Percentiles rank a stretch among this genome's conserved stretches.
phyloP scores from a whole-genome alignment of 164 flowering plant genomes.

The Tinospora cordifolia region DNA sequence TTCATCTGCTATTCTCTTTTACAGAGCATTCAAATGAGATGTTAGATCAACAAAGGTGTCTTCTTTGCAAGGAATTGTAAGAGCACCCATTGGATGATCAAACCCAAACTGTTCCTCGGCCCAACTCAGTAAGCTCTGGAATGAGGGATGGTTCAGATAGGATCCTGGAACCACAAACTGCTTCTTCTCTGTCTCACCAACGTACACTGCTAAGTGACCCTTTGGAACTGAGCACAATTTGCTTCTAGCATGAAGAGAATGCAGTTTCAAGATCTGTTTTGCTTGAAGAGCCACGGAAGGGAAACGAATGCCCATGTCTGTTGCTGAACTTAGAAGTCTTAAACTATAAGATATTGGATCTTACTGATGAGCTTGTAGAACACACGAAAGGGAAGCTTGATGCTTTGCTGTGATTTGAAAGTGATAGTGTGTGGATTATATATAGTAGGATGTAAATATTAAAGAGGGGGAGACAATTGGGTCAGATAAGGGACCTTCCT shows the following conservation, averaged over 20 bases:
- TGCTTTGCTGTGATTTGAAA: neutral
- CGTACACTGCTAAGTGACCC: conserved; percentile 33
- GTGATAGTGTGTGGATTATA: neutral
- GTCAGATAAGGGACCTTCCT: neutral
- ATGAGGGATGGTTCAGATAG: too few relatives aligned
- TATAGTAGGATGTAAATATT: neutral
- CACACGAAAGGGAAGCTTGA: neutral
- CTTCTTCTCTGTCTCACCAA: conserved; percentile 24
- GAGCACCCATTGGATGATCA: conserved; percentile 11
- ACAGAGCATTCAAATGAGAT: neutral
- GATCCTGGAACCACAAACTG: too few relatives aligned
- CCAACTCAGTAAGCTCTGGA: too few relatives aligned
- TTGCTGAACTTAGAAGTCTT: neutral
- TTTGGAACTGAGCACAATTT: too few relatives aligned
- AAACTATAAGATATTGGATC: too few relatives aligned
- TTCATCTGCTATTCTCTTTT: neutral
- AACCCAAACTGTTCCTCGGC: too few relatives aligned
- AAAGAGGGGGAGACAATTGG: neutral
- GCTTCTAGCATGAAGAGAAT: too few relatives aligned
- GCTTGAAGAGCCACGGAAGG: conserved; percentile 1
- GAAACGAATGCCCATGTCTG: conserved; percentile 11
- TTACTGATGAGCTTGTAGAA: too few relatives aligned
- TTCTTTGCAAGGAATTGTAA: too few relatives aligned
- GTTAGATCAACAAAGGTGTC: conserved; percentile 3
- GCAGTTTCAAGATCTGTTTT: neutral